phyloP scores from a whole-genome alignment of 208 protist genomes.

The Wallacemonas collosoma region DNA sequence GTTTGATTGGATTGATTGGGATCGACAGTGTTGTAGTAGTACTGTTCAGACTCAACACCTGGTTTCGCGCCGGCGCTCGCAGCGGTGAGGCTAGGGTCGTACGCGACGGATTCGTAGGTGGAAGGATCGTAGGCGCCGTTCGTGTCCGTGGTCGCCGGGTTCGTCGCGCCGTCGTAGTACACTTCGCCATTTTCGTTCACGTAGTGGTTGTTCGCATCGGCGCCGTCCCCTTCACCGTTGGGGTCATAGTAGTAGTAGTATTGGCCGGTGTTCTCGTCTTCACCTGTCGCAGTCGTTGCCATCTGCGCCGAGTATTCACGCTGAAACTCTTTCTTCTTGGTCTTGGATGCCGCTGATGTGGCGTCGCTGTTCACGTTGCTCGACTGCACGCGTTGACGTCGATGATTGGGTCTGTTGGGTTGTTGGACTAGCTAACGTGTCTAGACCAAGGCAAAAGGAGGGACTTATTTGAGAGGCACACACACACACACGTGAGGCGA shows the following conservation, averaged over 20 bases:
- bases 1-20: constrained; percentile 15
- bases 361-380: too few species aligned
- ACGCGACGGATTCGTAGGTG: neutral
- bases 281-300: constrained; percentile 9
- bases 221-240: constrained; percentile 3
- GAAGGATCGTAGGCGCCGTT: constrained; percentile 4
- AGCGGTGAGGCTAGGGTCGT: neutral
- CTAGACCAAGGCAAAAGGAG: too few species aligned
- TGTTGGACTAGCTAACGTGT: too few species aligned
- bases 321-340: neutral
- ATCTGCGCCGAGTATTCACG: neutral
- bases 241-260: constrained; percentile 23
- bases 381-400: too few species aligned
- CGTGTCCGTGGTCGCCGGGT: constrained; percentile 12
- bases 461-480: too few species aligned
- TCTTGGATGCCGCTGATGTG: too few species aligned
- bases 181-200: constrained; percentile 12
- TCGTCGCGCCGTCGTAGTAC: constrained; percentile 14
- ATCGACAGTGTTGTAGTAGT: constrained; percentile 14
- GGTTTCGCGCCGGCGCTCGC: constrained; percentile 5
- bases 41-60: neutral
- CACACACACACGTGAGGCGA: too few species aligned
- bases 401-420: too few species aligned
- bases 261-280: constrained; percentile 5
- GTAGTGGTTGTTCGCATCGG: constrained; percentile 16